Evolutionary conservation across 352 stramenopile species (phyloP).

Genomic region (Globisporangium takayamanum): DNA sequence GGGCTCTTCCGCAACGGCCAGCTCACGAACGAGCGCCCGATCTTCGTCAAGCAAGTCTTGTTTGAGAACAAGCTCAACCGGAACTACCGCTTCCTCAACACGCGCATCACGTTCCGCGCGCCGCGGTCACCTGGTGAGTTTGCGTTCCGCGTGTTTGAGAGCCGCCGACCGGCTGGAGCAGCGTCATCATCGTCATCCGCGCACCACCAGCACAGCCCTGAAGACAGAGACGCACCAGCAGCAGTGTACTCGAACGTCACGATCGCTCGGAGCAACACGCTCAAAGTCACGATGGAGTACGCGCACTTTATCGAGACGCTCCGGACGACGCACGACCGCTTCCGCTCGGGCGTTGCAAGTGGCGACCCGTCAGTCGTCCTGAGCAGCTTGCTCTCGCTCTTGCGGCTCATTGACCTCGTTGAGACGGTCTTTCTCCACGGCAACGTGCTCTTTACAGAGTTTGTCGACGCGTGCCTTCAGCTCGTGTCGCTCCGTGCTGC

Average conservation of each 20-base stretch:
- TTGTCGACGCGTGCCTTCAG: slow-evolving; percentile 45
- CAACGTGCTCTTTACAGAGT: slow-evolving; percentile 51
- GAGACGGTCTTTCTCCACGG: slow-evolving; percentile 71
- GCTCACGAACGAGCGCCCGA: slow-evolving; percentile 68
- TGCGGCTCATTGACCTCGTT: slow-evolving; percentile 67
- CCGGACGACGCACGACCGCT: slow-evolving; percentile 55
- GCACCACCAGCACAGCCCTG: slow-evolving; percentile 7
- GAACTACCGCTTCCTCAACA: slow-evolving; percentile 57
- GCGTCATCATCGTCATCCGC: too few species aligned
- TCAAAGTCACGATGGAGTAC: slow-evolving; percentile 75
- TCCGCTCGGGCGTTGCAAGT: slow-evolving; percentile 42
- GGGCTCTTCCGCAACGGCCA: slow-evolving; percentile 74
- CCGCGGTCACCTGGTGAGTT: slow-evolving; percentile 76
- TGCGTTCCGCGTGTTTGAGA: slow-evolving; percentile 80
- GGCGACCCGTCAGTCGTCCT: slow-evolving; percentile 52
- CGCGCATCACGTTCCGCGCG: slow-evolving; percentile 74
- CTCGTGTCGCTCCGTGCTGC: slow-evolving; percentile 37
- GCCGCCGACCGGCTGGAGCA: slow-evolving; percentile 18
- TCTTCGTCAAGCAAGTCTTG: slow-evolving; percentile 80
- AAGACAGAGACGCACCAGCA: slow-evolving; percentile 16
- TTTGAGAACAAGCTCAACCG: slow-evolving; percentile 74
- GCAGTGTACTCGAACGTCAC: slow-evolving; percentile 56
- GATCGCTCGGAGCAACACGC: slow-evolving; percentile 56
- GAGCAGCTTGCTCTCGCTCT: slow-evolving; percentile 52
- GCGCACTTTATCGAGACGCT: slow-evolving; percentile 76